These are phyloP conservation scores for Gracilaria domingensis DNA, from an alignment of 23 red algal species.

Conservation along the genomic window DNA sequence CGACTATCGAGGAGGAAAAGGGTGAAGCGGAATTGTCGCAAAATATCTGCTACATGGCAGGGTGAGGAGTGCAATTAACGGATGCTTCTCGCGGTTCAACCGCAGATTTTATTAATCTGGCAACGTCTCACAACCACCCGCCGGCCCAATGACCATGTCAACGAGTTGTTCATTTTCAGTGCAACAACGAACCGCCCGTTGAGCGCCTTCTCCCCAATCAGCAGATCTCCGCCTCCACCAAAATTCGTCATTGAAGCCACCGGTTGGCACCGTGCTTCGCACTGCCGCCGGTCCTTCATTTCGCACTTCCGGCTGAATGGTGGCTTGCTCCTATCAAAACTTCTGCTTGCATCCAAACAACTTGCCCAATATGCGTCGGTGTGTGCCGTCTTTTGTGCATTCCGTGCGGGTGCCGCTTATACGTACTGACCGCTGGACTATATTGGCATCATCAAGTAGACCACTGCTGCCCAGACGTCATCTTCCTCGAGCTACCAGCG, in stretches of 20 bases:
- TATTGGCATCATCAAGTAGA: background rate
- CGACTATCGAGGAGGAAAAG: too few species aligned
- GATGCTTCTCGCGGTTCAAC: background rate
- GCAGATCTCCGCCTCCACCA: constrained; percentile 1
- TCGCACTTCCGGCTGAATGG: background rate
- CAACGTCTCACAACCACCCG: background rate
- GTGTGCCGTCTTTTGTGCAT: background rate
- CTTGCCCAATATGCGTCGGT: background rate
- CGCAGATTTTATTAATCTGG: constrained; percentile 11
- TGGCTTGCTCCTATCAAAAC: constrained; percentile 19
- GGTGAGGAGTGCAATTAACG: background rate
- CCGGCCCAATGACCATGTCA: constrained; percentile 3
- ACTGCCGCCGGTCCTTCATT: constrained; percentile 21
- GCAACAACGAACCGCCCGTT: background rate
- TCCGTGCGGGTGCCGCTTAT: background rate
- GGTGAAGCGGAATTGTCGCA: background rate
- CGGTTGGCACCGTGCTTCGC: constrained; percentile 9
- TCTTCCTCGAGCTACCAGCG: background rate
- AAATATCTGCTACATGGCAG: background rate
- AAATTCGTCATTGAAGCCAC: constrained; percentile 6
- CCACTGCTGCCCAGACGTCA: background rate
- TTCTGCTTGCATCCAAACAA: background rate
- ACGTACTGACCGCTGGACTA: background rate
- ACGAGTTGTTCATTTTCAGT: constrained; percentile 14
- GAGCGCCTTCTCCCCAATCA: background rate